A percentile compares a stretch with the other conserved stretches of the same genome.
These are phyloP conservation scores for Pseudozyma sp. DNA, from an alignment of 1,284 basidiomycete species.

Conservation along the genomic window DNA sequence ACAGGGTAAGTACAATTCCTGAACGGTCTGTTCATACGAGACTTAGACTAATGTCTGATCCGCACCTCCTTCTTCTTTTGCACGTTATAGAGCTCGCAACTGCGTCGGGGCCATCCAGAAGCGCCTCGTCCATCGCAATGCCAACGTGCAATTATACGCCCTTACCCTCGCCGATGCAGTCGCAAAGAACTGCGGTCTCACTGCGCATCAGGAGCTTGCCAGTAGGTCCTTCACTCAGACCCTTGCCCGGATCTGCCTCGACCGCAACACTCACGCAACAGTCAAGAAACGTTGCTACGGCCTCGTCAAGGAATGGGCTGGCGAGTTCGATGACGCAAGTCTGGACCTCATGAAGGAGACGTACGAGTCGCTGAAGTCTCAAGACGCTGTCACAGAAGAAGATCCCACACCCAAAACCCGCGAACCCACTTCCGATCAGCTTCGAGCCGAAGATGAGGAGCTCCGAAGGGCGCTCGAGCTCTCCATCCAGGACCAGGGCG, in stretches of 20 bases:
- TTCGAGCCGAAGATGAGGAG: conserved; percentile 66
- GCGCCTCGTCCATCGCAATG: conserved; percentile 90
- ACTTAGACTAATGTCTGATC: background rate
- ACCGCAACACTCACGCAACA: conserved; percentile 90
- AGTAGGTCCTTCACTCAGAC: conserved; percentile 90
- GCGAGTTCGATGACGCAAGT: conserved; percentile 78
- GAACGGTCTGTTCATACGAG: too few species aligned
- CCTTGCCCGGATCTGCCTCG: conserved; percentile 84
- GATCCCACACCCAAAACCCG: conserved; percentile 25
- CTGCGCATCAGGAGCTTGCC: conserved; percentile 86
- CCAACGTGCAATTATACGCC: conserved; percentile 95
- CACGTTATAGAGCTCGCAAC: conserved; percentile 78
- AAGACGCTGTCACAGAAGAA: conserved; percentile 69
- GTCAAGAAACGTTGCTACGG: conserved; percentile 81
- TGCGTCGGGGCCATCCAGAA: conserved; percentile 88
- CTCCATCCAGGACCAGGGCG: conserved; percentile 64
- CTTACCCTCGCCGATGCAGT: conserved; percentile 72
- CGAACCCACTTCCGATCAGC: conserved; percentile 54
- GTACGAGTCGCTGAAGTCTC: conserved; percentile 82
- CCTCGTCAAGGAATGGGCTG: conserved; percentile 85
- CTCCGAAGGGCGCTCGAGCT: conserved; percentile 64
- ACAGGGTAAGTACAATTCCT: conserved; percentile 38
- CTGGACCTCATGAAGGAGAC: conserved; percentile 92
- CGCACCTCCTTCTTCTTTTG: conserved; percentile 7
- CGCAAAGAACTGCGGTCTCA: conserved; percentile 88